Evolutionary conservation across 2,329 filamentous ascomycete genomes (phyloP), one percentile per base, ranked within the genome.

Genomic region (Epichloe typhina): DNA sequence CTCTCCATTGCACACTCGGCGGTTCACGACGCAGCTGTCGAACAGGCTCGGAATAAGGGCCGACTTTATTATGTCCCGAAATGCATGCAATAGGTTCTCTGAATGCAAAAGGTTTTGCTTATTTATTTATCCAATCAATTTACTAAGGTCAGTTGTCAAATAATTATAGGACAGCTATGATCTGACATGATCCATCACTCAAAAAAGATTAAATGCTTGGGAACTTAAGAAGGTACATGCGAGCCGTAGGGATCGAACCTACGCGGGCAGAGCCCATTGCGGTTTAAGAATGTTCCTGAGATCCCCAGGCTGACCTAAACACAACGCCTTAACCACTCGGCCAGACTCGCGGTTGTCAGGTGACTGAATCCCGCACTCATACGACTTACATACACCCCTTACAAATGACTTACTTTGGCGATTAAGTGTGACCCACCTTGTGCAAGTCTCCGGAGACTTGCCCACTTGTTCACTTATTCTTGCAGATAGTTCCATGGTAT

Each of bases 321-420:
- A 72, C 71, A 72, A 69, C 72, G 72, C 72, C 72, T 73, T 75
- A 74, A 74, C 72, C 72, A 74, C 72, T 75, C 72, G 71, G 72
- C 72, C 72, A 75, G 61, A 69, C 64, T 68, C 62, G 65, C 69
- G 48, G 12, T 33, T 38, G 37, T 46, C 47, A 52, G 49, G 42
- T 46, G 49, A 52, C n/a, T 49, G 36, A 12, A 39, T 12, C 0
- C 4, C 2, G 23, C 5, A 33, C 2, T 33, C 11, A n/a, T 8
- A 8, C 5, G 5, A 8, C 35, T 35, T 35, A 9, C 1, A 45
- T 45, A 2, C 5, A 45, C n/a, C 26, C 0, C 35, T n/a, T 0
- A 8, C 15, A 1, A 9, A 31, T 31, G 1, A 9, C 26, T 9
- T 31, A 9, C 26, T 31, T 9, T 31, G 8, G 4, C 26, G 8